phyloP scores from a whole-genome alignment of 2,329 filamentous ascomycete species.

The Monascus ruber region DNA sequence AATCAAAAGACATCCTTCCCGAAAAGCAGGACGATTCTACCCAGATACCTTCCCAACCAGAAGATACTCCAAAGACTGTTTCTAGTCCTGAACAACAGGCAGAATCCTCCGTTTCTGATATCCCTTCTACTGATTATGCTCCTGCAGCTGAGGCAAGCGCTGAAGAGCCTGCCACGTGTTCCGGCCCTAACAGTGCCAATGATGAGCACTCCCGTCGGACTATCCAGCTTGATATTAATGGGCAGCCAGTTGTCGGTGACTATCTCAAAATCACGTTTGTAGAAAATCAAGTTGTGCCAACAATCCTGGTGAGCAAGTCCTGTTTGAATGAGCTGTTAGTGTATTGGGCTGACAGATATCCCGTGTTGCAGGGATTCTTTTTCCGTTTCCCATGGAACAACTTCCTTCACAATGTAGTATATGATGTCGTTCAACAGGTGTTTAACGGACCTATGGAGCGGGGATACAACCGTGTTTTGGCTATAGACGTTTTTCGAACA shows the following conservation, averaged over 20 bases:
- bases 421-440: slow-evolving; percentile 96
- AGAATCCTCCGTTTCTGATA: slow-evolving; percentile 8
- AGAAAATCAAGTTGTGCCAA: slow-evolving; percentile 84
- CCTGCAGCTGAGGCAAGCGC: slow-evolving; percentile 6
- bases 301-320: slow-evolving; percentile 63
- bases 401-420: slow-evolving; percentile 97
- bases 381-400: slow-evolving; percentile 99
- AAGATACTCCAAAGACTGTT: slow-evolving; percentile 58
- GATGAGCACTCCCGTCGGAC: slow-evolving; percentile 22
- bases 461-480: slow-evolving; percentile 79
- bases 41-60: slow-evolving; percentile 44
- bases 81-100: slow-evolving; percentile 38
- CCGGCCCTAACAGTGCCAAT: slow-evolving; percentile 8
- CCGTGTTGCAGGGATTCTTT: slow-evolving; percentile 66
- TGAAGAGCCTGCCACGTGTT: slow-evolving; percentile 6
- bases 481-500: slow-evolving; percentile 84
- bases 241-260: slow-evolving; percentile 79
- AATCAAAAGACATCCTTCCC: slow-evolving; percentile 4
- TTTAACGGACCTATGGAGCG: slow-evolving; percentile 98
- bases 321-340: background rate
- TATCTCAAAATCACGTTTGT: slow-evolving; percentile 94
- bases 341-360: slow-evolving; percentile 3
- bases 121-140: slow-evolving; percentile 6
- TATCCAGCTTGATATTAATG: slow-evolving; percentile 49
- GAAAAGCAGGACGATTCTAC: slow-evolving; percentile 3